Evolutionary conservation across 495 filamentous ascomycete genomes (phyloP).

Genomic region (Achaetomiella virescens): DNA sequence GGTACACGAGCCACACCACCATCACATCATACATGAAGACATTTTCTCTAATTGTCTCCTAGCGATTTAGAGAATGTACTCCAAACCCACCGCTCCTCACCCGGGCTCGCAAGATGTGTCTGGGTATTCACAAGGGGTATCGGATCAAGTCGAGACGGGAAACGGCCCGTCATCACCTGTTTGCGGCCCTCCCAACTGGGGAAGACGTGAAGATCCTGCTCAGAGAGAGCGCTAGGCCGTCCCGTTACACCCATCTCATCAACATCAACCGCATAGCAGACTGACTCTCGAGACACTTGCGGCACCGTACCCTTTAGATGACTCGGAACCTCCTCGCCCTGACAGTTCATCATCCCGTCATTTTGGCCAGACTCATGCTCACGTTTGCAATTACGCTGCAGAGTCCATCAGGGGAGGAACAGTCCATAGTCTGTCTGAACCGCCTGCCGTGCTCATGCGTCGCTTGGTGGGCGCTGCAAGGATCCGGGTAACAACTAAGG

Average conservation of each 20-base stretch:
- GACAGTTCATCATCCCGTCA: conserved; percentile 39
- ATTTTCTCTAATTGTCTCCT: too few species aligned
- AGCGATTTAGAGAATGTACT: background rate
- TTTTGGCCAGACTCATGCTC: conserved; percentile 39
- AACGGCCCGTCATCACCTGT: background rate
- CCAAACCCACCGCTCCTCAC: background rate
- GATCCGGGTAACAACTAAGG: conserved; percentile 40
- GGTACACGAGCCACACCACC: too few species aligned
- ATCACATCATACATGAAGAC: too few species aligned
- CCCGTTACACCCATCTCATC: background rate
- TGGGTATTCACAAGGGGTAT: background rate
- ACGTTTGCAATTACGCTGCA: conserved; percentile 38
- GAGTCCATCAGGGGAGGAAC: conserved; percentile 21
- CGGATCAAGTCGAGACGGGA: background rate
- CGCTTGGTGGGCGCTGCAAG: conserved; percentile 33
- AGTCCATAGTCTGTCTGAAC: conserved; percentile 14
- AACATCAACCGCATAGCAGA: background rate
- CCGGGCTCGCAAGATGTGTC: background rate
- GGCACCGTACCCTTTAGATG: background rate
- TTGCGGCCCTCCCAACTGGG: background rate
- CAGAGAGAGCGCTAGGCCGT: background rate
- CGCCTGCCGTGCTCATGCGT: conserved; percentile 25
- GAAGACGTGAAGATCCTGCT: background rate
- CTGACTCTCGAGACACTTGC: background rate
- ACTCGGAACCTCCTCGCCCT: conserved; percentile 25